Evolutionary conservation across 192 early-diverging fungal species (phyloP), one percentile per base, ranked within the genome.

Genomic region (Rhizophagus clarus): DNA sequence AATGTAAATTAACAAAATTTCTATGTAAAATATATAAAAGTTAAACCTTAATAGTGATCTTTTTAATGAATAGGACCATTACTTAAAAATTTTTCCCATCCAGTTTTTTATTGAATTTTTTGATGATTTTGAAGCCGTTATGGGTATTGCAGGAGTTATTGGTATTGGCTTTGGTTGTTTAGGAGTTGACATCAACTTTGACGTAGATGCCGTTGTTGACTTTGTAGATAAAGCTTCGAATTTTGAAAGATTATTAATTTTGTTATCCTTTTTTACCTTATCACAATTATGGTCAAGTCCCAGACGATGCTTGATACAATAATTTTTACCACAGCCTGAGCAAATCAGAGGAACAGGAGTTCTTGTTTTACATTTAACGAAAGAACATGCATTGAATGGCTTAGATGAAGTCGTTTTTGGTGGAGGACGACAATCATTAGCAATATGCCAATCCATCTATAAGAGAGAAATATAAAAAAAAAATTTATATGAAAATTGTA

Each of bases 291-390:
- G 95, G 68, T 94, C 94, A 32, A 82, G 76, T 56, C 92, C 91
- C 47, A 94, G 83, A 32, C 95, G 89, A 85, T 97, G 96, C 78
- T 92, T 92, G 64, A 97, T 84, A 83, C 96, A 97, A 78, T 89
- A 96, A 42, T 85, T 85, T 32, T 87, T 79, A 24, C 83, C 76
- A 82, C 96, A 97, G 12, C 80, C 82, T 24, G 87, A 79, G 83
- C 96, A 97, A 42, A 84, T 63, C 17, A 95, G 90, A 37, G 88
- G 89, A 5, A 95, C 90, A 24, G 93, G 77, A 12, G 92, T 85
- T 67, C 92, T 88, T 37, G 89, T 88, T 60, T 87, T 91, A 76
- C 96, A 97, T 1, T 88, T 85, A 51, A 84, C 86, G 45, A 85
- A 84, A 24, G 84, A 82, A 80, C 96, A 97, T 20, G 85, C 81